A percentile compares a stretch with the other conserved stretches of the same genome.
Evolutionary conservation across 169 alveolate genomes (phyloP).

Genomic region (Plasmodium reichenowi): DNA sequence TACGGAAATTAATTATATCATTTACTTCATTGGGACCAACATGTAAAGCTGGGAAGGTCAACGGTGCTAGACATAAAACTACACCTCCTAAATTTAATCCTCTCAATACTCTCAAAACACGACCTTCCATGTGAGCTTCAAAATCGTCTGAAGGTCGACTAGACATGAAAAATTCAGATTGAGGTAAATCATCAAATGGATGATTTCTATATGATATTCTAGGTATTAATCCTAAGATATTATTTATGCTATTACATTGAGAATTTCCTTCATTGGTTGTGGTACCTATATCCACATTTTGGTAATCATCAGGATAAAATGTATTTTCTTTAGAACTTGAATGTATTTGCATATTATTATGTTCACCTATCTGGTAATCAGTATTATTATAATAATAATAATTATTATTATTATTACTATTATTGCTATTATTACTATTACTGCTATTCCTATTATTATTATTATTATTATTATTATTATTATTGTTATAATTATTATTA

Average conservation of each 20-base stretch:
- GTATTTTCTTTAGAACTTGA: slow-evolving; percentile 26
- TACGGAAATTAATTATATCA: slow-evolving; percentile 86
- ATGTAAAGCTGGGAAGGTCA: slow-evolving; percentile 86
- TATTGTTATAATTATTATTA: slow-evolving; percentile 14
- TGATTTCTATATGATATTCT: slow-evolving; percentile 76
- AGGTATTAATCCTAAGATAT: slow-evolving; percentile 55
- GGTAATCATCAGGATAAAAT: slow-evolving; percentile 24
- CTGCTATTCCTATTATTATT: too few relatives aligned
- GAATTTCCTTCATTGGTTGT: slow-evolving; percentile 67
- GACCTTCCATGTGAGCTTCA: slow-evolving; percentile 85
- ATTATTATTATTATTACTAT: neutral
- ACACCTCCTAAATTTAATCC: slow-evolving; percentile 91
- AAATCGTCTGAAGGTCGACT: slow-evolving; percentile 85
- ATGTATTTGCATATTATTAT: slow-evolving; percentile 14
- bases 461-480: neutral
- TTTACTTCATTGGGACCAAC: slow-evolving; percentile 79
- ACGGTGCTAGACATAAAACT: slow-evolving; percentile 91
- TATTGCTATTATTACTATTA: neutral
- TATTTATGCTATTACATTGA: slow-evolving; percentile 59
- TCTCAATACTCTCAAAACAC: slow-evolving; percentile 83
- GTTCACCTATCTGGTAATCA: slow-evolving; percentile 13
- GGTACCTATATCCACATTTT: slow-evolving; percentile 39
- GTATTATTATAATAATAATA: neutral
- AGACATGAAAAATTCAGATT: slow-evolving; percentile 85
- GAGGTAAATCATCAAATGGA: slow-evolving; percentile 83